A percentile compares a stretch with the other conserved stretches of the same genome.
Conservation (phyloP, 2,329 filamentous ascomycete species). For the Gliomastix tumulicola region DNA sequence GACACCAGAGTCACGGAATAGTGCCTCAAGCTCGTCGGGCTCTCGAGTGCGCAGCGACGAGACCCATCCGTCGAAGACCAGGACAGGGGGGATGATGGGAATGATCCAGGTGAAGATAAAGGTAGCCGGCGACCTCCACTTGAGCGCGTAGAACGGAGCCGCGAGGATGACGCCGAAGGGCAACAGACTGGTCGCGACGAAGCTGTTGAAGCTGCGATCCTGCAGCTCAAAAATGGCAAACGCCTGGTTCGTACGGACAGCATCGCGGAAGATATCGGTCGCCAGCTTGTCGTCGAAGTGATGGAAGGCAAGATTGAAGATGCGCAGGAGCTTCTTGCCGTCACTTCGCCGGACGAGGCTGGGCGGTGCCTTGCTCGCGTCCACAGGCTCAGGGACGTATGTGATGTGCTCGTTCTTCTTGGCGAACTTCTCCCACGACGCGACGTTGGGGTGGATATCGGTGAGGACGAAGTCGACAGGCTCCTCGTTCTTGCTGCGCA, state of each 20-base stretch:
- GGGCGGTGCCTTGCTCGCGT: constrained; percentile 55
- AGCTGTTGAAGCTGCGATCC: constrained; percentile 48
- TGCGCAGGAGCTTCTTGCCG: constrained; percentile 51
- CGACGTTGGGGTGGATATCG: constrained; percentile 57
- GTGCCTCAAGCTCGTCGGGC: constrained; percentile 52
- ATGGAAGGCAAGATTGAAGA: constrained; percentile 72
- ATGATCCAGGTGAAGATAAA: constrained; percentile 61
- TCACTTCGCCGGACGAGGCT: constrained; percentile 30
- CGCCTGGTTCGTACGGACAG: constrained; percentile 56
- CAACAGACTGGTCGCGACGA: constrained; percentile 46
- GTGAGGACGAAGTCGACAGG: constrained; percentile 55
- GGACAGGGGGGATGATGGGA: constrained; percentile 59
- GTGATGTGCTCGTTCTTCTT: constrained; percentile 46
- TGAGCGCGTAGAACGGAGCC: constrained; percentile 46
- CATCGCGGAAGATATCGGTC: constrained; percentile 53
- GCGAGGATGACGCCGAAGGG: constrained; percentile 42
- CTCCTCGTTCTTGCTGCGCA: constrained; percentile 12
- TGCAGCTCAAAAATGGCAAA: constrained; percentile 73
- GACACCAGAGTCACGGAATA: constrained; percentile 48
- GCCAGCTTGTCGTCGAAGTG: constrained; percentile 65
- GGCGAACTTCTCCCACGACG: constrained; percentile 49
- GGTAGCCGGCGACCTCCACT: constrained; percentile 42
- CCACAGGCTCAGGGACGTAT: constrained; percentile 54
- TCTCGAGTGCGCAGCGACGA: constrained; percentile 62
- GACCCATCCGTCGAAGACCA: constrained; percentile 63